phyloP scores from a whole-genome alignment of 108 stramenopile species.

The Nitzschia sp. region DNA sequence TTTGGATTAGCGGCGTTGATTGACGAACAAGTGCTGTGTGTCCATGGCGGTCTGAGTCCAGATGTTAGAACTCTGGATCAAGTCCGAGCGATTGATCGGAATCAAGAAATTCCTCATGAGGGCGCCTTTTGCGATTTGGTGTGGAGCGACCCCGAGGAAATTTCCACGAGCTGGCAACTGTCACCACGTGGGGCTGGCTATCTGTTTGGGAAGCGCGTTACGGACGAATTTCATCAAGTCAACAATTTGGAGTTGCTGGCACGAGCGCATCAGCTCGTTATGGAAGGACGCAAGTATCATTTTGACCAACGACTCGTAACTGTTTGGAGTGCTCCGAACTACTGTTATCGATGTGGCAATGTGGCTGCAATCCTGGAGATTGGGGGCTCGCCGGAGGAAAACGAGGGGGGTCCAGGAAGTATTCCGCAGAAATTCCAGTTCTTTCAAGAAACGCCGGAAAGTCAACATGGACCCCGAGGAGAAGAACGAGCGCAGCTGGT shows the following conservation, averaged over 20 bases:
- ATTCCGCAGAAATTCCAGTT: slow-evolving; percentile 83
- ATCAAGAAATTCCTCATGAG: slow-evolving; percentile 99
- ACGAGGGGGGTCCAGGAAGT: slow-evolving; percentile 45
- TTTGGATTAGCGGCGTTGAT: slow-evolving; percentile 97
- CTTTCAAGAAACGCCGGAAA: slow-evolving; percentile 82
- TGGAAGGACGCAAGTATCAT: slow-evolving; percentile 93
- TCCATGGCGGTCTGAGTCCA: slow-evolving; percentile 96
- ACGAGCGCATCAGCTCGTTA: slow-evolving; percentile 97
- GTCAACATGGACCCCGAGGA: slow-evolving; percentile 85
- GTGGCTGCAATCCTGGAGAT: slow-evolving; percentile 92
- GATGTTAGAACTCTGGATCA: slow-evolving; percentile 95
- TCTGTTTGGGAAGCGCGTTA: slow-evolving; percentile 89
- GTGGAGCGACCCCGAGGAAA: slow-evolving; percentile 99
- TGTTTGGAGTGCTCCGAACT: slow-evolving; percentile 97
- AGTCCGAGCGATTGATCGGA: slow-evolving; percentile 90
- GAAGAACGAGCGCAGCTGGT: slow-evolving; percentile 84
- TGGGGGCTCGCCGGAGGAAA: slow-evolving; percentile 47
- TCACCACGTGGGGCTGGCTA: slow-evolving; percentile 92
- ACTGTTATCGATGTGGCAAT: slow-evolving; percentile 98
- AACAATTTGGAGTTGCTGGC: slow-evolving; percentile 91
- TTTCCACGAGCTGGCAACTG: slow-evolving; percentile 64
- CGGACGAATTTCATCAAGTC: slow-evolving; percentile 91
- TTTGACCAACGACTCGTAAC: slow-evolving; percentile 86
- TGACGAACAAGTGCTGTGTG: slow-evolving; percentile 90
- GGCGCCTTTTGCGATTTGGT: slow-evolving; percentile 99